Conservation (phyloP, 192 early-diverging fungal genomes). For the Coemansia sp. region DNA sequence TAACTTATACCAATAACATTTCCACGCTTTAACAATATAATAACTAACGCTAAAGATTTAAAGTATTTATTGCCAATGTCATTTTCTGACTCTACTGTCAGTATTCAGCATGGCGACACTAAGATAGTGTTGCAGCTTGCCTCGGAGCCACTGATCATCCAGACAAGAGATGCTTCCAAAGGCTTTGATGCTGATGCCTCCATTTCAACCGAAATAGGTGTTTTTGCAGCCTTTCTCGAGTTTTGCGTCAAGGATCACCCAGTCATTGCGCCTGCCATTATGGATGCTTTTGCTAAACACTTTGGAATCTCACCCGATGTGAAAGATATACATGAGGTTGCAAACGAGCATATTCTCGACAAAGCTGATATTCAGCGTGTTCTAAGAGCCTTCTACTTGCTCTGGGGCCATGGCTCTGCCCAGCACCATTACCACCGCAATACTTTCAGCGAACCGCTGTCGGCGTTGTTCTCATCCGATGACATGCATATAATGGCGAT, state of each 20-base stretch:
- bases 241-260: slow-evolving; percentile 4
- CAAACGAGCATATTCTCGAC: slow-evolving; percentile 13
- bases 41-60: no score
- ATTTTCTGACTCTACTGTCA: background rate
- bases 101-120: background rate
- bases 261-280: slow-evolving; percentile 4
- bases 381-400: slow-evolving; percentile 22
- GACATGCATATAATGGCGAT: slow-evolving; percentile 68
- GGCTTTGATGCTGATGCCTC: background rate
- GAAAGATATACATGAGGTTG: slow-evolving; percentile 16
- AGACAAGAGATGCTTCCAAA: background rate
- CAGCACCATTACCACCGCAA: slow-evolving; percentile 1
- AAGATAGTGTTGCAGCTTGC: background rate
- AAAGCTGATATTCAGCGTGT: slow-evolving; percentile 6
- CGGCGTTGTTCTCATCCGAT: slow-evolving; percentile 45
- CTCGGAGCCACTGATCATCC: background rate
- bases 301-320: slow-evolving; percentile 1
- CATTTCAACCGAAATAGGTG: slow-evolving; percentile 15
- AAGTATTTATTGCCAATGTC: background rate
- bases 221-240: slow-evolving; percentile 18
- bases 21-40: no score
- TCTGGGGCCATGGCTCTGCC: slow-evolving; percentile 1
- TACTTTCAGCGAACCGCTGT: background rate
- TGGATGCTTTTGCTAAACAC: slow-evolving; percentile 11
- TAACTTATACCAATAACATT: no score